Conservation (phyloP, 148 eudicot species). For the Vaccinium macrocarpon region DNA sequence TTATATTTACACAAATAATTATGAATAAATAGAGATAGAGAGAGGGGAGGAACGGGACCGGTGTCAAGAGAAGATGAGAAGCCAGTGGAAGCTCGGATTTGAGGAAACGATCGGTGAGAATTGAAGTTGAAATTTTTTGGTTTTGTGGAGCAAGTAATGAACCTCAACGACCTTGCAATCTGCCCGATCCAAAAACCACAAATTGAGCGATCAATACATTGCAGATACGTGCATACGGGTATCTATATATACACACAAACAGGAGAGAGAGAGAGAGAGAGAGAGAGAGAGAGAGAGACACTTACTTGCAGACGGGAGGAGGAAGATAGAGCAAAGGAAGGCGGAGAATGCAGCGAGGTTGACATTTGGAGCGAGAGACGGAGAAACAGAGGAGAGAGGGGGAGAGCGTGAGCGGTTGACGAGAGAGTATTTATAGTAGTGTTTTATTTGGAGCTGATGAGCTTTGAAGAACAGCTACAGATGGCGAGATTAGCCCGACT, state of each 20-base stretch:
- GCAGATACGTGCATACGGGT: neutral
- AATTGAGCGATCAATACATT: neutral
- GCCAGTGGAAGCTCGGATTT: conserved; percentile 53
- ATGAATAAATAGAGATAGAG: neutral
- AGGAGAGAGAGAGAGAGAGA: neutral
- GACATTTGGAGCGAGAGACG: conserved; percentile 24
- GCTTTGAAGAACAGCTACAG: too few relatives aligned
- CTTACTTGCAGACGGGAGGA: conserved; percentile 21
- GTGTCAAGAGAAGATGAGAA: conserved; percentile 52
- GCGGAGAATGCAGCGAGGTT: conserved; percentile 34
- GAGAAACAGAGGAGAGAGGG: neutral
- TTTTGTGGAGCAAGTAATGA: conserved; percentile 31
- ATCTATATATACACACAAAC: neutral
- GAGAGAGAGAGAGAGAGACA: neutral
- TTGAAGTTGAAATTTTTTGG: conserved; percentile 30
- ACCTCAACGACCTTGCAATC: conserved; percentile 31
- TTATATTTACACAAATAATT: neutral
- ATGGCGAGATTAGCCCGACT: too few relatives aligned
- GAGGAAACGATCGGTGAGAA: conserved; percentile 41
- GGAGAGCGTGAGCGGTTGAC: too few relatives aligned
- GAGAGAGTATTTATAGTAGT: too few relatives aligned
- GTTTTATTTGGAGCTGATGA: too few relatives aligned
- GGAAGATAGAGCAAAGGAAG: conserved; percentile 29
- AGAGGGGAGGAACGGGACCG: conserved; percentile 30
- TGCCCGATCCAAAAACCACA: conserved; percentile 26